phyloP scores from a whole-genome alignment of 345 rosid genomes.

The Conringia planisiliqua region DNA sequence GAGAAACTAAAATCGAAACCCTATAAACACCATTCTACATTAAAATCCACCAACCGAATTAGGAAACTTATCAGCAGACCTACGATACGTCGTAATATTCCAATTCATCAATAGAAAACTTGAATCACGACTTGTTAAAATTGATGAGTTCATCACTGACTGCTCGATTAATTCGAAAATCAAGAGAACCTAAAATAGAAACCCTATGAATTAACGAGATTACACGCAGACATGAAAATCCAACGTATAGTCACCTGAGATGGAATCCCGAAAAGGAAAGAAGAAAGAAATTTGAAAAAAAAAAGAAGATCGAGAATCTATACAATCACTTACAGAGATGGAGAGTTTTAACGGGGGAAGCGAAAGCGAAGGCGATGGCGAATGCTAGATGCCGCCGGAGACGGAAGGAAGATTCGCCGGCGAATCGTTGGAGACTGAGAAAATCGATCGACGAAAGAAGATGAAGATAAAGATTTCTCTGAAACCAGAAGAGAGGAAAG shows the following conservation, averaged over 20 bases:
- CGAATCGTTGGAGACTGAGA: background rate
- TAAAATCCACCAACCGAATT: background rate
- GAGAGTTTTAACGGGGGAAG: background rate
- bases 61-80: background rate
- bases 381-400: background rate
- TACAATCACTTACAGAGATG: slow-evolving; percentile 21
- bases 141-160: background rate
- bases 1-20: background rate
- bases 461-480: background rate
- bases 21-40: background rate
- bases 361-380: background rate
- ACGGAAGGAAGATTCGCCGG: slow-evolving; percentile 11
- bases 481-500: background rate
- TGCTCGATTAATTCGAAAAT: background rate
- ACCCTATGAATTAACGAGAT: background rate
- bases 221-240: background rate
- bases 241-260: slow-evolving; percentile 18
- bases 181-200: background rate
- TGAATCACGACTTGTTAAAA: background rate
- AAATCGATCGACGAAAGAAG: background rate
- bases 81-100: background rate
- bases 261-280: slow-evolving; percentile 21
- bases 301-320: background rate
- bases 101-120: background rate
- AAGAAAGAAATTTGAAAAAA: too few species aligned